Evolutionary conservation across 169 alveolate species (phyloP), one percentile per base, ranked within the genome.

Genomic region (Eimeria falciformis): DNA sequence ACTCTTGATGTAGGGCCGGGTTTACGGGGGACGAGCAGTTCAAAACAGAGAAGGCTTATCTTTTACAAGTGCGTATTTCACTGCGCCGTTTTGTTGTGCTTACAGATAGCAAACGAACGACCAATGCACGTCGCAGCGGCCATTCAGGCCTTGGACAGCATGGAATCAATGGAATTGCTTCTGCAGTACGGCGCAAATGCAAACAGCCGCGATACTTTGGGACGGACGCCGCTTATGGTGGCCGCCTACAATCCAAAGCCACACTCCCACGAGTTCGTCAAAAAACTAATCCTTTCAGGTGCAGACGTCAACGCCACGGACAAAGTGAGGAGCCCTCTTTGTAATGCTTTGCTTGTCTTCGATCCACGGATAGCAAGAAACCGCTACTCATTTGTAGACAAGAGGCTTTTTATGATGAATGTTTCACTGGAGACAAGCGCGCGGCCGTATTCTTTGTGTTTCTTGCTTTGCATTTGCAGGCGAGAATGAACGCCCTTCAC

Each of bases 221-320:
- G 88, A 23, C 62, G 93, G 56, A 88, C 93, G 27, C 93, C 93
- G 27, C 88, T 88, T 29, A 88, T 88, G 93, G 53, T 73, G 7
- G 93, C 93, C 14, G 93, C 93, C 5, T 25, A 27, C 6, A 29
- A 65, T 25, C 47, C 69, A 21, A 33, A 45, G 1, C 69, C 93
- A 2, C 81, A 55, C 33, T 33, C 93, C 27, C 55, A 56, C 79
- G 88, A 29, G 66, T 71, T 88, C 46, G 75, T 71, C 27, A 73
- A 37, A 37, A 33, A n/a, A 1, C 88, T 88, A 12, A 29, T 88
- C n/a, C 88, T 71, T 18, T 23, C 45, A n/a, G 37, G 55, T 12
- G 93, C 93, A 11, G 87, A 71, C 40, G 88, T 73, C 45, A 23
- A 29, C 9, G 93, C 93, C 46, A 50, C 65, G n/a, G 93, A 88